These are phyloP conservation scores for Nicotiana noctiflora DNA, from an alignment of 257 asterid genomes.

Conservation along the genomic window DNA sequence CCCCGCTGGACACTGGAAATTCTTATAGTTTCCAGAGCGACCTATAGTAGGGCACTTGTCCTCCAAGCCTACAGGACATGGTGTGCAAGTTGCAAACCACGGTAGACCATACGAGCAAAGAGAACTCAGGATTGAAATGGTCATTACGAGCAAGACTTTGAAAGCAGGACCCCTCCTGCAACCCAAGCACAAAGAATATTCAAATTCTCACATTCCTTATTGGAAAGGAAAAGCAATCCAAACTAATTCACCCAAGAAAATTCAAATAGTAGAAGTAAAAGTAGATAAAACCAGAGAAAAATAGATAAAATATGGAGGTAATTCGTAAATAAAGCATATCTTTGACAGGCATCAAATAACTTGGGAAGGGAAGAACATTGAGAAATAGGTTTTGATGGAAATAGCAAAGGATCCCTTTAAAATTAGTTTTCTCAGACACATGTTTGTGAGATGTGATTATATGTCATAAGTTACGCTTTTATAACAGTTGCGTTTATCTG, in stretches of 20 bases:
- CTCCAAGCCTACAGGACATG: conserved; percentile 56
- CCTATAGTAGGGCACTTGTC: conserved; percentile 65
- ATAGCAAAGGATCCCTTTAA: background rate
- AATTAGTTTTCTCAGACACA: background rate
- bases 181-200: background rate
- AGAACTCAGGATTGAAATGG: conserved; percentile 66
- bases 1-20: conserved; percentile 68
- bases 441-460: background rate
- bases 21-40: conserved; percentile 76
- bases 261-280: background rate
- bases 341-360: conserved; percentile 3
- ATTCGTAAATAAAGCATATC: background rate
- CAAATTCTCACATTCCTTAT: background rate
- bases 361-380: background rate
- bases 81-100: conserved; percentile 69
- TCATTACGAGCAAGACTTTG: conserved; percentile 65
- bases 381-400: background rate
- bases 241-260: background rate
- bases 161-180: conserved; percentile 77
- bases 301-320: background rate
- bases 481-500: background rate
- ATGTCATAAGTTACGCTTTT: background rate
- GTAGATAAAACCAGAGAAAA: background rate
- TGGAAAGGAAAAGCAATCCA: background rate
- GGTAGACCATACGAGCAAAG: conserved; percentile 81